Evolutionary conservation across 805 yeast genomes (phyloP).

Genomic region (Ogataea populi-albae): DNA sequence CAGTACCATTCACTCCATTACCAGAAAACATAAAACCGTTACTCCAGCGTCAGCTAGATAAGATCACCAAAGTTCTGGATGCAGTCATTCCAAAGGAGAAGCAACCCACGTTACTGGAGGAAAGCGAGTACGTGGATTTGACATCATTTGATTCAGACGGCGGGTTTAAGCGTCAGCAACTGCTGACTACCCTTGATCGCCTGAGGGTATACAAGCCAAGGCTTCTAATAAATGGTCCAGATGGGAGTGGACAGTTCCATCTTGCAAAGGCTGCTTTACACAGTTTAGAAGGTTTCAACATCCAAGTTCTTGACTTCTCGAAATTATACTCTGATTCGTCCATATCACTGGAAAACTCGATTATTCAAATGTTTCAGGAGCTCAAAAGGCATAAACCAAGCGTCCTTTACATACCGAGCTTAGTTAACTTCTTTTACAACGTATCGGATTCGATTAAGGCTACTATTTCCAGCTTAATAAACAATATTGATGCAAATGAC

Average conservation of each 20-base stretch:
- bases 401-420: slow-evolving; percentile 76
- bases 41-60: slow-evolving; percentile 47
- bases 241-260: slow-evolving; percentile 86
- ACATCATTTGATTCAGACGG: slow-evolving; percentile 47
- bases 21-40: slow-evolving; percentile 72
- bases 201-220: slow-evolving; percentile 81
- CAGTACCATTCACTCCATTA: slow-evolving; percentile 66
- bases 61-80: slow-evolving; percentile 47
- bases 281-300: slow-evolving; percentile 82
- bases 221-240: slow-evolving; percentile 64
- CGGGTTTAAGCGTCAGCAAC: slow-evolving; percentile 67
- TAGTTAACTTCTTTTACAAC: slow-evolving; percentile 71
- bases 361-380: slow-evolving; percentile 82
- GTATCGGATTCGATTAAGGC: slow-evolving; percentile 68
- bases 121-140: slow-evolving; percentile 62
- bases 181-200: slow-evolving; percentile 37
- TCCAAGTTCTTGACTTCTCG: slow-evolving; percentile 81
- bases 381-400: slow-evolving; percentile 89
- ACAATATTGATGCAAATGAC: slow-evolving; percentile 69
- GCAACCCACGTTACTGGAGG: slow-evolving; percentile 59
- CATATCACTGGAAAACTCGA: slow-evolving; percentile 75
- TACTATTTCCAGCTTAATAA: slow-evolving; percentile 65
- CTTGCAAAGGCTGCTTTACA: slow-evolving; percentile 78
- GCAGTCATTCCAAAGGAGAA: slow-evolving; percentile 59
- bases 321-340: slow-evolving; percentile 74